Percentiles rank a stretch among this genome's conserved stretches.
These are phyloP conservation scores for Pleomassaria siparia DNA, from an alignment of 2,329 filamentous ascomycete genomes.

Conservation along the genomic window DNA sequence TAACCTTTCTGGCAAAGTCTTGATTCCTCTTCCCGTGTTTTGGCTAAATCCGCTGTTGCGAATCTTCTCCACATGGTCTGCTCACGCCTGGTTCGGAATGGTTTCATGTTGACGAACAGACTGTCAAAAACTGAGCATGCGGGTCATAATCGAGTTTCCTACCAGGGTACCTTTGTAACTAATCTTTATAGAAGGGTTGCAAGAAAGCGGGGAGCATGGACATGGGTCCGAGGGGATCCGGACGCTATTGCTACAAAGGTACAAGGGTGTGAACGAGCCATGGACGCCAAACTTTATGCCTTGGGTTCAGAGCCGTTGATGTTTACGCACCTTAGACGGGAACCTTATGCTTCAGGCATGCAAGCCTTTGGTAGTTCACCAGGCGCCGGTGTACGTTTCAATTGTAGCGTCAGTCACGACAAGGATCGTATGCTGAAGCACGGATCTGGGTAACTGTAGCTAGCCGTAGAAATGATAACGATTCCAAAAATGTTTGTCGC, in stretches of 20 bases:
- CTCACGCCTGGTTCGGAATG: background rate
- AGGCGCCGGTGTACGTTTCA: no score
- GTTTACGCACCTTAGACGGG: background rate
- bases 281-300: background rate
- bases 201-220: background rate
- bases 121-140: background rate
- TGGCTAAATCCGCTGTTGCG: no score
- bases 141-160: background rate
- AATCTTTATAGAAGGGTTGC: background rate
- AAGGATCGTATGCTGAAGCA: no score
- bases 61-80: background rate
- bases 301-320: background rate
- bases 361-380: background rate
- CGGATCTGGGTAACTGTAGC: no score
- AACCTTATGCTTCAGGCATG: conserved; percentile 2
- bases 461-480: no score
- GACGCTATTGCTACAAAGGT: no score
- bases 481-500: no score
- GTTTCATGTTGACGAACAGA: background rate
- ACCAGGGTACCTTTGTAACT: no score
- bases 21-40: no score
- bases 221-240: no score
- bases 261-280: background rate
- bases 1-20: no score
- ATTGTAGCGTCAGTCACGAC: no score